Evolutionary conservation across 257 asterid genomes (phyloP).

Genomic region (Capsicum baccatum): DNA sequence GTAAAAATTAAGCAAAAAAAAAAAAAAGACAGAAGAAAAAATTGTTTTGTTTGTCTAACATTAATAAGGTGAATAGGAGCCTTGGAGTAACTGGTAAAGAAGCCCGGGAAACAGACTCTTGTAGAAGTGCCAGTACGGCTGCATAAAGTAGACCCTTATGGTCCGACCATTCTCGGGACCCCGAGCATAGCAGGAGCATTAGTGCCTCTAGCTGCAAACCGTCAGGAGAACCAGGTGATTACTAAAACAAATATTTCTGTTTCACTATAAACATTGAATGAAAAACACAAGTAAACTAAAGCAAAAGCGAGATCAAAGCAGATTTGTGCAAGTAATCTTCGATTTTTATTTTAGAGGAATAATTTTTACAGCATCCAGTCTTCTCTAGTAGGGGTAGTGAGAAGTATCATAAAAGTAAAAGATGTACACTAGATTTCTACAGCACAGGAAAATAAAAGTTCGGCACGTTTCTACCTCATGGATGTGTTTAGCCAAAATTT

Average conservation of each 20-base stretch:
- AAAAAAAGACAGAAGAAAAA: too few species aligned
- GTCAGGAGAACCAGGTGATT: neutral
- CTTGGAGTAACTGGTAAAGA: too few species aligned
- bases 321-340: neutral
- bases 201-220: neutral
- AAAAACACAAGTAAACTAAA: neutral
- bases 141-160: too few species aligned
- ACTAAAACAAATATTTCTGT: neutral
- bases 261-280: neutral
- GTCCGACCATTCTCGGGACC: too few species aligned
- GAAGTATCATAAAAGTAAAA: conserved; percentile 22
- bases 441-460: conserved; percentile 20
- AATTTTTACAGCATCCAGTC: conserved; percentile 26
- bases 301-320: neutral
- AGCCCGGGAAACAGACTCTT: too few species aligned
- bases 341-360: neutral
- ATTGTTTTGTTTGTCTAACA: neutral
- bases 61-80: too few species aligned
- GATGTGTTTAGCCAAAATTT: neutral
- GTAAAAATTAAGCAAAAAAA: neutral
- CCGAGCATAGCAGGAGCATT: too few species aligned
- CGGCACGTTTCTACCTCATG: conserved; percentile 1
- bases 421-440: conserved; percentile 39
- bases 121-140: too few species aligned
- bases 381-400: conserved; percentile 11